Conservation (phyloP, 352 stramenopile genomes). For the Phytophthora multivora region DNA sequence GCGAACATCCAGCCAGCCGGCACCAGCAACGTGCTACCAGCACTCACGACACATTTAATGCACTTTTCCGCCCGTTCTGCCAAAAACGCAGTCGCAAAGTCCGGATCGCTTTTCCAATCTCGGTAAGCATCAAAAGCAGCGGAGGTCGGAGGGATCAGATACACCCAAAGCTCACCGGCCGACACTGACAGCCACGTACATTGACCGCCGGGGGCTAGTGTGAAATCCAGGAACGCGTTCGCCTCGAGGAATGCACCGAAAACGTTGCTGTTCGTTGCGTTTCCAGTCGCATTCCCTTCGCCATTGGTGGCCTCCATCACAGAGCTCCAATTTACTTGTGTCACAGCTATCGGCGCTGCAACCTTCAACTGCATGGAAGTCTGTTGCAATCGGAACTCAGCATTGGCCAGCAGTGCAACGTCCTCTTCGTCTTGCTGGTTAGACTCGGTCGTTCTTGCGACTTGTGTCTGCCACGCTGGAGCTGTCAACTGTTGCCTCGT, state of each 20-base stretch:
- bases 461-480: constrained; percentile 31
- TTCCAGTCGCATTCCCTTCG: not conserved
- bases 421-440: constrained; percentile 27
- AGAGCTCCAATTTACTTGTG: constrained; percentile 61
- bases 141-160: constrained; percentile 62
- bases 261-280: constrained; percentile 46
- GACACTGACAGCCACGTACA: constrained; percentile 72
- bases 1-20: constrained; percentile 77
- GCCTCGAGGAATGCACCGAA: constrained; percentile 61
- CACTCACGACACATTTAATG: constrained; percentile 65
- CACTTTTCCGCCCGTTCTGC: constrained; percentile 72
- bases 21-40: constrained; percentile 56
- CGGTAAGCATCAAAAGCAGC: constrained; percentile 56
- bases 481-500: constrained; percentile 40
- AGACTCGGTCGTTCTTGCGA: constrained; percentile 4
- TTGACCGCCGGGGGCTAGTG: constrained; percentile 52
- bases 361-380: constrained; percentile 43
- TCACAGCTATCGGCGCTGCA: constrained; percentile 48
- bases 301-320: constrained; percentile 28
- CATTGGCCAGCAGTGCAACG: constrained; percentile 39
- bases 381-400: constrained; percentile 56
- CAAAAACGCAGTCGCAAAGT: constrained; percentile 57
- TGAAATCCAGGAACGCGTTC: constrained; percentile 76
- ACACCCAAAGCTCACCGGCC: constrained; percentile 62
- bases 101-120: constrained; percentile 57